phyloP scores from a whole-genome alignment of 306 rosid genomes.

The Lathyrus sativus region DNA sequence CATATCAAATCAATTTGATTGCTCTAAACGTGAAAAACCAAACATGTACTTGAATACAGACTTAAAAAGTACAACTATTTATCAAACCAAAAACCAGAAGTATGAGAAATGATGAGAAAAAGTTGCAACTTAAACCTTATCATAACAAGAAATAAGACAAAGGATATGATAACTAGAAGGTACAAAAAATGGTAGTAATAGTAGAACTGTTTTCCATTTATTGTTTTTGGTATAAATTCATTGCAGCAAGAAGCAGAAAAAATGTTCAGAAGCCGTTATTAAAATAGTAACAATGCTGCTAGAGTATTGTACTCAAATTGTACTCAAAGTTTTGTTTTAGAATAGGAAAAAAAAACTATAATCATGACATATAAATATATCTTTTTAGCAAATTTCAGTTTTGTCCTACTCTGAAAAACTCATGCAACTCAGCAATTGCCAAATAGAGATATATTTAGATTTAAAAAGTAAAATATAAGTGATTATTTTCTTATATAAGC shows the following conservation, averaged over 20 bases:
- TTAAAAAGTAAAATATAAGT: background rate
- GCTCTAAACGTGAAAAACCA: no score
- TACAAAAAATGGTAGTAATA: constrained; percentile 33
- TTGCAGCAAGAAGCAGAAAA: constrained; percentile 32
- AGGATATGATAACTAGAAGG: constrained; percentile 25
- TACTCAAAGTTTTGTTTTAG: constrained; percentile 33
- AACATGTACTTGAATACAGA: background rate
- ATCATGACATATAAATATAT: constrained; percentile 19
- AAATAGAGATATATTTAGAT: constrained; percentile 25
- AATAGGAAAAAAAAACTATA: background rate
- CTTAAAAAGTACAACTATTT: background rate
- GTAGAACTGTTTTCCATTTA: constrained; percentile 33
- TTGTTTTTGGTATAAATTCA: constrained; percentile 37
- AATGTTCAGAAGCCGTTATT: constrained; percentile 36
- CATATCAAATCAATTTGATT: no score
- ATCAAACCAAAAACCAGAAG: constrained; percentile 1
- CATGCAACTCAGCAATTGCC: constrained; percentile 17
- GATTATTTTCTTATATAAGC: background rate
- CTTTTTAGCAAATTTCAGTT: constrained; percentile 38
- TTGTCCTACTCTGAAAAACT: constrained; percentile 29
- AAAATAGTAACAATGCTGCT: constrained; percentile 27
- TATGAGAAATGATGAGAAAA: background rate
- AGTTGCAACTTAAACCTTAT: constrained; percentile 17
- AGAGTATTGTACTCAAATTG: constrained; percentile 31
- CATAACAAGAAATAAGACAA: constrained; percentile 27